A percentile compares a stretch with the other conserved stretches of the same genome.
Conservation (phyloP, 2,329 filamentous ascomycete species). For the Penicillium sp. region DNA sequence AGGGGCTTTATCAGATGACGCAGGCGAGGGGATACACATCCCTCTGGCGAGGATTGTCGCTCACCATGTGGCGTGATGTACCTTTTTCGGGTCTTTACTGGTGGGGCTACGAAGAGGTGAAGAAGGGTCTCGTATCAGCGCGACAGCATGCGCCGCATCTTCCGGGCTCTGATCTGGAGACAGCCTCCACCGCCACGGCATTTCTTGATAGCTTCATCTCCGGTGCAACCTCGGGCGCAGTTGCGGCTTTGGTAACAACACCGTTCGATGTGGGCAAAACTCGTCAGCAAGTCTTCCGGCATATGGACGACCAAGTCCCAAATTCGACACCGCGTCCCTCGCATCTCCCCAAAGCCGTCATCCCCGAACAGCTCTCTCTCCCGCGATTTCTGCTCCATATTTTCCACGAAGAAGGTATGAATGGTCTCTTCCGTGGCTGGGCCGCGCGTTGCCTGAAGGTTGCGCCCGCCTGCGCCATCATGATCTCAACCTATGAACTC, state of each 20-base stretch:
- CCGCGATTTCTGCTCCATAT: conserved; percentile 85
- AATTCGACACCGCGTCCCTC: conserved; percentile 12
- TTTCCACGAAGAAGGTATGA: conserved; percentile 75
- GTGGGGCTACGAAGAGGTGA: conserved; percentile 91
- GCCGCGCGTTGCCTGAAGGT: conserved; percentile 89
- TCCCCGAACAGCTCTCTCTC: conserved; percentile 75
- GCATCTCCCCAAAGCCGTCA: conserved; percentile 17
- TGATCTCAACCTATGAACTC: conserved; percentile 97
- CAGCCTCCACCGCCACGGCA: conserved; percentile 54
- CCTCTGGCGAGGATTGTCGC: conserved; percentile 82
- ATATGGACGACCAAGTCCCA: conserved; percentile 47
- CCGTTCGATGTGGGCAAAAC: conserved; percentile 99
- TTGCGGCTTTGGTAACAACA: conserved; percentile 84
- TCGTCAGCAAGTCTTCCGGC: conserved; percentile 77
- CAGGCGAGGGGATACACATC: conserved; percentile 71
- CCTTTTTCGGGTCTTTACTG: conserved; percentile 97
- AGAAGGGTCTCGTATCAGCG: conserved; percentile 67
- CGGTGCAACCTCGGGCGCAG: conserved; percentile 76
- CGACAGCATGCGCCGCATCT: conserved; percentile 50
- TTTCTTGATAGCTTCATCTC: conserved; percentile 88
- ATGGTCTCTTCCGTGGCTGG: conserved; percentile 88
- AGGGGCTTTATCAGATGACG: conserved; percentile 77
- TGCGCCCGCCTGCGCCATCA: conserved; percentile 94
- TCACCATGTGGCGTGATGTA: conserved; percentile 95
- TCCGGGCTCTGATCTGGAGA: conserved; percentile 59